phyloP scores from a whole-genome alignment of 495 filamentous ascomycete species.

The Tuber calosporum region DNA sequence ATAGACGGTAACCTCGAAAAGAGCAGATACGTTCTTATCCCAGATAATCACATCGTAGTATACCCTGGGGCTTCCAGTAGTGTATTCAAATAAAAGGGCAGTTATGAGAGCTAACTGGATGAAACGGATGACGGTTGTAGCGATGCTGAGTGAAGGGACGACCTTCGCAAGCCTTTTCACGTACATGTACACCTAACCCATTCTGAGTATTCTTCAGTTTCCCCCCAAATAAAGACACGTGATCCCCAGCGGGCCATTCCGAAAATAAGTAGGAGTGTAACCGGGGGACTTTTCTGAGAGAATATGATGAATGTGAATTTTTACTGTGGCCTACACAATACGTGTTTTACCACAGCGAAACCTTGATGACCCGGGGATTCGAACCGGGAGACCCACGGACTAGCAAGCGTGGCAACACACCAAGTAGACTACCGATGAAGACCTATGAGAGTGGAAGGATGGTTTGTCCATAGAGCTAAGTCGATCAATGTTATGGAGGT shows the following conservation, averaged over 20 bases:
- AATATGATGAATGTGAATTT: too few relatives aligned
- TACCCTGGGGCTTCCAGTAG: slow-evolving; percentile 25
- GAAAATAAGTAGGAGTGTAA: not conserved
- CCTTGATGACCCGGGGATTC: too few relatives aligned
- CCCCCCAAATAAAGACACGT: not conserved
- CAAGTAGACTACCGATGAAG: too few relatives aligned
- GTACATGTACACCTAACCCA: not conserved
- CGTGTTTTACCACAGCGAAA: too few relatives aligned
- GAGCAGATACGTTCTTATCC: slow-evolving; percentile 19
- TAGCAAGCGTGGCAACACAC: too few relatives aligned
- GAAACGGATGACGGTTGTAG: not conserved
- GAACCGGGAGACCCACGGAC: too few relatives aligned
- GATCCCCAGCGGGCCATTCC: not conserved
- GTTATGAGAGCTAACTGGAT: not conserved
- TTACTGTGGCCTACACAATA: too few relatives aligned
- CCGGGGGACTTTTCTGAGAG: not conserved
- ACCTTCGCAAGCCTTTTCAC: not conserved
- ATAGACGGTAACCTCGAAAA: slow-evolving; percentile 27
- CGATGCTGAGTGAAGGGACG: not conserved
- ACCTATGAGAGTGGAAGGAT: not conserved
- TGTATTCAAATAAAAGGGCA: slow-evolving; percentile 3
- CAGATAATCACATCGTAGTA: slow-evolving; percentile 32
- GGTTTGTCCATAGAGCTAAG: not conserved
- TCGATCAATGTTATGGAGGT: not conserved
- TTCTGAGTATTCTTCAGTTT: not conserved